Evolutionary conservation across 371 early-diverging fungal genomes (phyloP), one percentile per base, ranked within the genome.

Genomic region (Rhizopus stolonifer): DNA sequence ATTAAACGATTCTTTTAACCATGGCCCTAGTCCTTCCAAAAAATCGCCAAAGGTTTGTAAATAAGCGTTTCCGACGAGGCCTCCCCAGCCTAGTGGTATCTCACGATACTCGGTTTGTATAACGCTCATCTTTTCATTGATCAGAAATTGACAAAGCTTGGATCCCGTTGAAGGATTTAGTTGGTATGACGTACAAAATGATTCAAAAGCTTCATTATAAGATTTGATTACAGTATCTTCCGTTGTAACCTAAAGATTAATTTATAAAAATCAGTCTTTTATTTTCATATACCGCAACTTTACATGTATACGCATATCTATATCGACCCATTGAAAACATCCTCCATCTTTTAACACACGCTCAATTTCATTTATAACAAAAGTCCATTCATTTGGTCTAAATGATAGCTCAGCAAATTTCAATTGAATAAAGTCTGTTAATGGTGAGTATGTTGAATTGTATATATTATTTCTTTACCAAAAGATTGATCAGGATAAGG

Each of bases 11-110:
- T 73, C 97, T 58, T 79, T 99, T 61, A 92, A 92, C 72, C 90
- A 95, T 67, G 98, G 98, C 75, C 95, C 94, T 32, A 91, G 91
- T 44, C 93, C 95, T 6, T 91, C 93, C 38, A 93, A 97, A 25
- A 69, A 87, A 18, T 57, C 67, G 46, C 52, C 44, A 45, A 57
- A 67, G 2, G 60, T 43, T 11, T 65, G 54, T 14, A 64, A 34
- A 39, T 56, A 71, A 6, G 65, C 72, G 24, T 61, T 53, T 11
- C 72, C 72, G 21, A 71, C 45, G 25, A 63, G 65, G 0, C 72
- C 72, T 26, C 72, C 72, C 72, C 72, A 71, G 5, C 72, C 72
- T 11, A 71, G 31, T 11, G 72, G 65, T 4, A 71, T 24, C 46
- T 71, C 65, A 42, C 68, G 57, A 36, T 71, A 67, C 52, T 71